Base-by-base conservation (phyloP, 495 filamentous ascomycete species). In the Xylaria bambusicola region DNA sequence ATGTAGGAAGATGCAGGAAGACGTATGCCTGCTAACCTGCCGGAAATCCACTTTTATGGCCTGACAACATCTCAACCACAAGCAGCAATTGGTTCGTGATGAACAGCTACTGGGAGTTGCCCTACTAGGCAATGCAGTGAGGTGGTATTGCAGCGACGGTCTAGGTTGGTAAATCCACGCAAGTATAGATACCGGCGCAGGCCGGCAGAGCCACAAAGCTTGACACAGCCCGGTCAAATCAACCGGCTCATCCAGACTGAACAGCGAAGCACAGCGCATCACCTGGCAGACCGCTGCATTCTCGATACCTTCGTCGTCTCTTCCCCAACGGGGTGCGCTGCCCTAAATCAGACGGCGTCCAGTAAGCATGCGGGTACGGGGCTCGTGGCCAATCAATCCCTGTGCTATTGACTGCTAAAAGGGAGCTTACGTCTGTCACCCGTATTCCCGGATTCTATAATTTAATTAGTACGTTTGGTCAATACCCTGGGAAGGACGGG, bases 181-280 rank as follows among this genome's bases (percentile, higher is more conserved):
- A n/a, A n/a, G n/a, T n/a, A n/a, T n/a, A n/a, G n/a, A n/a, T n/a
- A n/a, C n/a, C n/a, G n/a, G n/a, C n/a, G n/a, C n/a, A n/a, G n/a
- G n/a, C n/a, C n/a, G n/a, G n/a, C n/a, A n/a, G n/a, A 44, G 52
- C 52, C 52, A 54, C 52, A 54, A 54, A 54, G 52, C 52, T 54
- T 54, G 26, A 33, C n/a, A 36, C 31, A 38, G 44, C 52, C 52
- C 52, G 38, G 31, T 44, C 9, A 2, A 15, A 24, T 38, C 36
- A 31, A 44, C 26, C n/a, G 21, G 24, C 21, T 13, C 7, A 38
- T 13, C 36, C 36, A 38, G 36, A 15, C 36, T 15, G 31, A 33
- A 33, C 31, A 10, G 10, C 5, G 31, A 33, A n/a, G n/a, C n/a
- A n/a, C n/a, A n/a, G n/a, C n/a, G n/a, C 10, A 5, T 33, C 5